phyloP scores from a whole-genome alignment of 2,329 filamentous ascomycete species.

The Pyrenophora seminiperda region DNA sequence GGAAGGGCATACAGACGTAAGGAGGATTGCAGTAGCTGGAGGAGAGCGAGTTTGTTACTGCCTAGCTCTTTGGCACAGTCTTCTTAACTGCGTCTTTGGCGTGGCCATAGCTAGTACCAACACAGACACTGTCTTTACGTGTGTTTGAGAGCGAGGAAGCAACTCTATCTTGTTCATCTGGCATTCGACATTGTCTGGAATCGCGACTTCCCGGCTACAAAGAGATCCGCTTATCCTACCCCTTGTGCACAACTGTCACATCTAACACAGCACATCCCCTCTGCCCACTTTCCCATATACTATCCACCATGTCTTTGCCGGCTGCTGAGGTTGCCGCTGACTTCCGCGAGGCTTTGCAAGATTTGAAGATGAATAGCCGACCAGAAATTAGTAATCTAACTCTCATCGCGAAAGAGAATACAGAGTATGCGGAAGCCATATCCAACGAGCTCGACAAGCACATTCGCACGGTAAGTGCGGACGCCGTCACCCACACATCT shows the following conservation, averaged over 20 bases:
- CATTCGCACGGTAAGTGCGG: slow-evolving; percentile 82
- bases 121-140: slow-evolving; percentile 50
- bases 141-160: slow-evolving; percentile 50
- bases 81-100: slow-evolving; percentile 37
- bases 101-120: slow-evolving; percentile 57
- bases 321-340: slow-evolving; percentile 92
- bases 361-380: slow-evolving; percentile 86
- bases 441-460: slow-evolving; percentile 89
- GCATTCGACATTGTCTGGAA: slow-evolving; percentile 33
- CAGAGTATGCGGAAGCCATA: slow-evolving; percentile 91
- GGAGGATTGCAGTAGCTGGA: slow-evolving; percentile 42
- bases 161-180: slow-evolving; percentile 45
- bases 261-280: slow-evolving; percentile 15
- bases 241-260: slow-evolving; percentile 23
- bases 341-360: slow-evolving; percentile 90
- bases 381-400: slow-evolving; percentile 98
- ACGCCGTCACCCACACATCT: background rate
- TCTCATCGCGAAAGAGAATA: slow-evolving; percentile 96
- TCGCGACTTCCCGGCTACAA: slow-evolving; percentile 32
- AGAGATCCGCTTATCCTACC: slow-evolving; percentile 29
- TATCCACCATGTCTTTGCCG: slow-evolving; percentile 66
- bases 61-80: slow-evolving; percentile 40
- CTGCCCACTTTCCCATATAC: slow-evolving; percentile 29
- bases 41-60: slow-evolving; percentile 43
- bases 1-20: slow-evolving; percentile 33